These are phyloP conservation scores for Russula dissimulans DNA, from an alignment of 768 basidiomycete genomes.

Conservation along the genomic window DNA sequence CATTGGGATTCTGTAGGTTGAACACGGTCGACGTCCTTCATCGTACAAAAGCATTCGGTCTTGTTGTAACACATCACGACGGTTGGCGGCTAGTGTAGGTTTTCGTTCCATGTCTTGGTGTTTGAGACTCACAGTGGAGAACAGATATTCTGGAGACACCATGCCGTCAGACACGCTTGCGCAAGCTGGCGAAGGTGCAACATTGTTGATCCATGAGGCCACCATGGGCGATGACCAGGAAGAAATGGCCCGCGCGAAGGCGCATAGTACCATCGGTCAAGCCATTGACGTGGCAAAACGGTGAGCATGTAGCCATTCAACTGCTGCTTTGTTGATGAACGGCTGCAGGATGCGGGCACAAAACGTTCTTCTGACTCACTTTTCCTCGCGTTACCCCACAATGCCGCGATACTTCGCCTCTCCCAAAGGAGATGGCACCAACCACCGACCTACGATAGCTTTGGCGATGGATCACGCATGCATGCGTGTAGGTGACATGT, in stretches of 20 bases:
- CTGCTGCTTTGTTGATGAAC: not conserved
- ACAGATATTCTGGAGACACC: constrained; percentile 89
- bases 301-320: constrained; percentile 32
- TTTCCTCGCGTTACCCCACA: constrained; percentile 90
- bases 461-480: constrained; percentile 77
- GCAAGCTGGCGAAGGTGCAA: constrained; percentile 53
- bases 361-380: constrained; percentile 87
- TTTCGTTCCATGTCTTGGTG: not conserved
- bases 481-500: constrained; percentile 68
- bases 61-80: constrained; percentile 14
- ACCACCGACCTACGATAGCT: constrained; percentile 35
- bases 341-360: constrained; percentile 67
- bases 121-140: constrained; percentile 16
- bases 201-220: constrained; percentile 89
- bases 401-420: constrained; percentile 40
- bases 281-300: constrained; percentile 68
- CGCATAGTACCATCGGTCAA: constrained; percentile 85
- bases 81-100: constrained; percentile 19
- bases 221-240: constrained; percentile 82
- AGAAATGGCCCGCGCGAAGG: constrained; percentile 63
- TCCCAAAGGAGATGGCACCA: constrained; percentile 9
- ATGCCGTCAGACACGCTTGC: constrained; percentile 63
- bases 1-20: constrained; percentile 10
- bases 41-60: constrained; percentile 17
- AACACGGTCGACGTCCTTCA: constrained; percentile 17